A percentile compares a stretch with the other conserved stretches of the same genome.
Conservation (phyloP, 2,329 filamentous ascomycete species). For the Pseudogymnoascus sp. region DNA sequence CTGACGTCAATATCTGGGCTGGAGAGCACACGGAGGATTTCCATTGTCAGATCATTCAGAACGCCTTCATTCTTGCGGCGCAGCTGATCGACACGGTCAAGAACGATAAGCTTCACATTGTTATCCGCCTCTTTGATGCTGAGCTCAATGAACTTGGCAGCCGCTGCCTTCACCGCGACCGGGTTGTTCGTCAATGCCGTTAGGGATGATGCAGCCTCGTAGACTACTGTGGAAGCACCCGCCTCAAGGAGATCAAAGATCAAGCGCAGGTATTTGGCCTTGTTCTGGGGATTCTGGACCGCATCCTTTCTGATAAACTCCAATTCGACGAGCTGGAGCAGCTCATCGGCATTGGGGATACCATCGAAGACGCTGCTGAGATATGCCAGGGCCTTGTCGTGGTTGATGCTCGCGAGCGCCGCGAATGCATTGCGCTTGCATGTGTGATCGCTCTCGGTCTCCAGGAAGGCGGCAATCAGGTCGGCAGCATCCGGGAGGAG, state of each 20-base stretch:
- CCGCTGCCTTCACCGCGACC: constrained; percentile 93
- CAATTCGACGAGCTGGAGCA: constrained; percentile 85
- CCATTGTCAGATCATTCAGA: constrained; percentile 91
- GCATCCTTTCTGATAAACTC: constrained; percentile 98
- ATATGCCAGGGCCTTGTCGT: constrained; percentile 85
- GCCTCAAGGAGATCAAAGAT: constrained; percentile 97
- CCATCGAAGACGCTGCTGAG: constrained; percentile 84
- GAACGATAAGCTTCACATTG: constrained; percentile 96
- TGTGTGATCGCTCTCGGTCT: constrained; percentile 83
- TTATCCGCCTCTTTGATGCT: constrained; percentile 98
- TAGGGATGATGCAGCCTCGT: constrained; percentile 91
- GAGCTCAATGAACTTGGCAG: constrained; percentile 90
- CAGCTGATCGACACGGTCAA: constrained; percentile 85
- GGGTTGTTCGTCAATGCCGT: constrained; percentile 93
- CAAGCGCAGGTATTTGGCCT: constrained; percentile 84
- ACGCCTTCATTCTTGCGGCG: constrained; percentile 84
- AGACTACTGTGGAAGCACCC: constrained; percentile 86
- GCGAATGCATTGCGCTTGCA: constrained; percentile 98
- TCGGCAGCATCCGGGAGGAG: constrained; percentile 94
- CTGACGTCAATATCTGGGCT: constrained; percentile 95
- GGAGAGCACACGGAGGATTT: constrained; percentile 87
- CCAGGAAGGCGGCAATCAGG: constrained; percentile 80
- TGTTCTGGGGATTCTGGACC: constrained; percentile 88
- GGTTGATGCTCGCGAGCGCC: constrained; percentile 80
- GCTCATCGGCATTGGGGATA: constrained; percentile 87